These are phyloP conservation scores for Coleophoma eucalyptorum DNA, from an alignment of 2,329 filamentous ascomycete genomes.

Conservation along the genomic window DNA sequence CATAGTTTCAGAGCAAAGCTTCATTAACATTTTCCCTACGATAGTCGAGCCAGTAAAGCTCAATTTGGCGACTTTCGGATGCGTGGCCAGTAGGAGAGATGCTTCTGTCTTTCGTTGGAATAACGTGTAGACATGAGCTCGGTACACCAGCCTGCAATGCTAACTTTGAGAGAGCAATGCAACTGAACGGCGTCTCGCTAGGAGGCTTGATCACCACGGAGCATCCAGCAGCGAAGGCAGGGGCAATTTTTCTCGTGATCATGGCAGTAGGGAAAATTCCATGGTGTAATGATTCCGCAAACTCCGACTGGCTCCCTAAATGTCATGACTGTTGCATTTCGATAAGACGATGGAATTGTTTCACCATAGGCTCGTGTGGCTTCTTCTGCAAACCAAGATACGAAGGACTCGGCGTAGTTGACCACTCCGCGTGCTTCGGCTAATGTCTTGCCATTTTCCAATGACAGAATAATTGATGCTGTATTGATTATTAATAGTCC, in stretches of 20 bases:
- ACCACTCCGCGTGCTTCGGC: conserved; percentile 69
- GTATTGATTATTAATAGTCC: neutral
- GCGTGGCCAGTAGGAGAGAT: no score
- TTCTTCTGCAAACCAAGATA: conserved; percentile 77
- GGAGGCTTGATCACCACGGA: conserved; percentile 53
- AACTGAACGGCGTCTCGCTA: conserved; percentile 39
- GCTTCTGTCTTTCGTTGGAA: conserved; percentile 4
- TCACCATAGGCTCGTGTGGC: conserved; percentile 69
- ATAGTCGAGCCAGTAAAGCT: conserved; percentile 58
- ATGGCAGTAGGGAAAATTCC: conserved; percentile 62
- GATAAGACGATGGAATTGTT: conserved; percentile 62
- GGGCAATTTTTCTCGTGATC: conserved; percentile 45
- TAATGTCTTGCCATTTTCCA: conserved; percentile 82
- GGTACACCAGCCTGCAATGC: conserved; percentile 76
- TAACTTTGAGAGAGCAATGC: conserved; percentile 7
- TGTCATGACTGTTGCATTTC: conserved; percentile 70
- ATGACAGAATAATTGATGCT: conserved; percentile 75
- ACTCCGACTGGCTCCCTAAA: conserved; percentile 79
- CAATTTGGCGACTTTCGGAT: neutral
- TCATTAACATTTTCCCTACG: conserved; percentile 31
- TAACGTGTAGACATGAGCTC: conserved; percentile 58
- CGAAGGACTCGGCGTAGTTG: conserved; percentile 66
- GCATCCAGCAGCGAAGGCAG: conserved; percentile 55
- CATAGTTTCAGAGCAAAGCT: conserved; percentile 25
- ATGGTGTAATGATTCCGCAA: conserved; percentile 75